Evolutionary conservation across 176 grass and related monocot species (phyloP).

Genomic region (Raddia guianensis): DNA sequence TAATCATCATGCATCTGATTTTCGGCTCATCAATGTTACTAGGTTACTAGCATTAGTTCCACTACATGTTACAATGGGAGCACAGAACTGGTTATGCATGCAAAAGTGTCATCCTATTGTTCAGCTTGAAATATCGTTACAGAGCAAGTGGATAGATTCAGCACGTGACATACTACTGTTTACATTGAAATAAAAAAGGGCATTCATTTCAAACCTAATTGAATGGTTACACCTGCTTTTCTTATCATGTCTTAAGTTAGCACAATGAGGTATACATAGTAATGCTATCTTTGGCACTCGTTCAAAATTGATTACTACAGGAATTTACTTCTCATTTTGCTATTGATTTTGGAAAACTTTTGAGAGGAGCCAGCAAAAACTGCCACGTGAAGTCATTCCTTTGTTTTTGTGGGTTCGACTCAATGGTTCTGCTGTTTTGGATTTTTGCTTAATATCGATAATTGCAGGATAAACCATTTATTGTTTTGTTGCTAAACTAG

Average conservation of each 20-base stretch:
- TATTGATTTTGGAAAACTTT: not conserved
- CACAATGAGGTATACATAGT: not conserved
- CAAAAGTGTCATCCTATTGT: not conserved
- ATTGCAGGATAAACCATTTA: not conserved
- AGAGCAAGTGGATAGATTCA: not conserved
- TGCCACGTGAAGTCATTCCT: not conserved
- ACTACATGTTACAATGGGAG: not conserved
- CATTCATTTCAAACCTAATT: not conserved
- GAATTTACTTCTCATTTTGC: slow-evolving; percentile 9
- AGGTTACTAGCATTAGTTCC: not conserved
- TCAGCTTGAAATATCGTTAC: not conserved
- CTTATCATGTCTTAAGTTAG: slow-evolving; percentile 20
- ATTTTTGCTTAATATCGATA: slow-evolving; percentile 13
- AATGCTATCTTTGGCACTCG: not conserved
- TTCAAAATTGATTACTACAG: not conserved
- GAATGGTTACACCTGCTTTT: not conserved
- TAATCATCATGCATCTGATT: slow-evolving; percentile 23
- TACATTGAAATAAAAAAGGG: not conserved
- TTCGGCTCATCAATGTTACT: slow-evolving; percentile 8
- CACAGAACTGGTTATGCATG: slow-evolving; percentile 2
- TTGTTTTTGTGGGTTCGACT: slow-evolving; percentile 11
- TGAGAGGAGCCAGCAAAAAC: not conserved
- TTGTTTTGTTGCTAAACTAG: slow-evolving; percentile 5
- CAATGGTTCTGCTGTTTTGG: not conserved
- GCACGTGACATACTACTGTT: not conserved